Evolutionary conservation across 2,329 filamentous ascomycete genomes (phyloP).

Genomic region (Fusarium setosum): DNA sequence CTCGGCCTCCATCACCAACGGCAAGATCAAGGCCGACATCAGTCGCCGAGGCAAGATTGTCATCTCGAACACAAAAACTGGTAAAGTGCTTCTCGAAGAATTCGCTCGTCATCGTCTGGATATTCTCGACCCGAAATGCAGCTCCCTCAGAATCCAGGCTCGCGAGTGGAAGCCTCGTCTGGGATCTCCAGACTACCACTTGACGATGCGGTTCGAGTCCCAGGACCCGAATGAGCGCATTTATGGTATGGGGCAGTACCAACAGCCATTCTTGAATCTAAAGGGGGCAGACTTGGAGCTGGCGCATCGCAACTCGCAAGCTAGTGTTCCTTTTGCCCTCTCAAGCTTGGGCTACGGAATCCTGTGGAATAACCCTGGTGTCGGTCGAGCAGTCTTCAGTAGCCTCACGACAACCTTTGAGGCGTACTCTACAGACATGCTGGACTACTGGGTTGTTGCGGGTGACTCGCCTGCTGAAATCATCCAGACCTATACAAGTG

Average conservation of each 20-base stretch:
- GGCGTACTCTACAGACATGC: slow-evolving; percentile 64
- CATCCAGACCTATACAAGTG: slow-evolving; percentile 64
- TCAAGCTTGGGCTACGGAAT: slow-evolving; percentile 71
- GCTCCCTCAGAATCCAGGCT: slow-evolving; percentile 65
- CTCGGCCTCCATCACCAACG: slow-evolving; percentile 41
- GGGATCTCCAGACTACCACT: slow-evolving; percentile 62
- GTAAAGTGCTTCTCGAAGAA: slow-evolving; percentile 46
- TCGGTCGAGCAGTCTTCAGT: slow-evolving; percentile 70
- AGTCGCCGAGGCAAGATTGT: slow-evolving; percentile 44
- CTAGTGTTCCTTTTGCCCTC: slow-evolving; percentile 71
- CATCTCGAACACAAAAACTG: slow-evolving; percentile 40
- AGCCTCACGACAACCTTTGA: slow-evolving; percentile 72
- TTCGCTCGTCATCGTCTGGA: slow-evolving; percentile 46
- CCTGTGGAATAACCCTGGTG: slow-evolving; percentile 73
- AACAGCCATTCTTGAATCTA: slow-evolving; percentile 71
- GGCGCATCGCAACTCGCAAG: slow-evolving; percentile 75
- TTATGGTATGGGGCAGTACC: slow-evolving; percentile 78
- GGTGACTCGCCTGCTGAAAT: slow-evolving; percentile 67
- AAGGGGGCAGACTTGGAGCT: slow-evolving; percentile 73
- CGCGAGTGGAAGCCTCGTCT: slow-evolving; percentile 67
- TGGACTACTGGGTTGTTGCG: slow-evolving; percentile 75
- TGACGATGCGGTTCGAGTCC: slow-evolving; percentile 70
- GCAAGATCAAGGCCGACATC: slow-evolving; percentile 46
- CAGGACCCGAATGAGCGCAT: slow-evolving; percentile 66
- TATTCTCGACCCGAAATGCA: slow-evolving; percentile 68